phyloP scores from a whole-genome alignment of 2,329 filamentous ascomycete species.

The Alternaria hordeiaustralica region DNA sequence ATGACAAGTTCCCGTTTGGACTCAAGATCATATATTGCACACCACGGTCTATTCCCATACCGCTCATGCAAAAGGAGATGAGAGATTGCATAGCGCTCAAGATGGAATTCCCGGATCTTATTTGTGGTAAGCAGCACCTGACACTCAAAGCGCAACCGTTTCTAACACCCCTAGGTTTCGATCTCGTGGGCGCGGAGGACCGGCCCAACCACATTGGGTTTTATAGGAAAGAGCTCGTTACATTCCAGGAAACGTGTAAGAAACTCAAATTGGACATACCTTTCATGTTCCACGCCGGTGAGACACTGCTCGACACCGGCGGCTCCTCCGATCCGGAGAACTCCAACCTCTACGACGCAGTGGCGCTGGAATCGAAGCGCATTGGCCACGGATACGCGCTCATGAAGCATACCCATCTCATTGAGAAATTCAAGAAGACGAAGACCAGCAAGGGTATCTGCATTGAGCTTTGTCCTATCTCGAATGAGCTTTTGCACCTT shows the following conservation, averaged over 20 bases:
- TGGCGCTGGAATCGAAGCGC: conserved; percentile 69
- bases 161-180: conserved; percentile 62
- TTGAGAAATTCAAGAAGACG: conserved; percentile 64
- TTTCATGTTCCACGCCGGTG: conserved; percentile 78
- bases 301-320: conserved; percentile 70
- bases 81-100: conserved; percentile 69
- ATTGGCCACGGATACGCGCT: conserved; percentile 78
- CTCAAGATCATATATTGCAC: conserved; percentile 77
- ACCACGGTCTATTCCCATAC: conserved; percentile 64
- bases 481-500: conserved; percentile 76
- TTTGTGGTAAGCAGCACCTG: conserved; percentile 62
- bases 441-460: conserved; percentile 56
- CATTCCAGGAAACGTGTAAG: conserved; percentile 62
- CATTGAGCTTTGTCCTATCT: conserved; percentile 79
- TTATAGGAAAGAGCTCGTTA: conserved; percentile 64
- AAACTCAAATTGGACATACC: conserved; percentile 63
- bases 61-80: conserved; percentile 60
- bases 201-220: conserved; percentile 65
- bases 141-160: background rate
- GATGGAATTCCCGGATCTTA: conserved; percentile 61
- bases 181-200: conserved; percentile 73
- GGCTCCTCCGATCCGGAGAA: conserved; percentile 62
- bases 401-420: conserved; percentile 67
- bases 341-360: conserved; percentile 72
- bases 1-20: conserved; percentile 63